Evolutionary conservation across 371 early-diverging fungal species (phyloP), one percentile per base, ranked within the genome.

Genomic region (Mortierella sp.): DNA sequence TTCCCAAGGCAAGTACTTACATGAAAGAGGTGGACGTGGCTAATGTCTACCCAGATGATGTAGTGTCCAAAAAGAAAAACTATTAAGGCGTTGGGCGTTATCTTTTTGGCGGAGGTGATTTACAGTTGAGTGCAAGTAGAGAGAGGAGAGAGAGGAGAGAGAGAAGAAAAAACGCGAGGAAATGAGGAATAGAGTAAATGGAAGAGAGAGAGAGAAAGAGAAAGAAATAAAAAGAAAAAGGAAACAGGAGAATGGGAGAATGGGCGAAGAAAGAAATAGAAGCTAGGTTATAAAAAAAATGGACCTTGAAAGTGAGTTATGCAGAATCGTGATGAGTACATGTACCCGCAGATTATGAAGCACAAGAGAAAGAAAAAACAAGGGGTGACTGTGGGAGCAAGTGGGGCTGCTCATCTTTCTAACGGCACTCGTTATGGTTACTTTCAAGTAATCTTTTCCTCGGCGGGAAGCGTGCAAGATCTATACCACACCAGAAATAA

Each of bases 331-430:
- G 10, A 52, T 28, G 35, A 35, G 35, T 8, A 28, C 12, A 22
- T 55, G 30, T 24, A 64, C 66, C 9, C 52, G 39, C 65, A 66
- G 57, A 24, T 2, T 22, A 66, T 55, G 66, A 49, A 55, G 37
- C 37, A 60, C 55, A 14, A 52, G 28, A 28, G 24, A 6, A 57
- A 57, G 26, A 6, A 57, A 57, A 37, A 60, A 60, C 22, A 14
- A 62, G 55, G 49, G 54, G 71, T 16, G 45, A 58, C 24, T 26
- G 57, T 22, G 40, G 51, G 45, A 18, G 58, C 26, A n/a, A 45
- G 39, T 37, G 35, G 57, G 57, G 10, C 2, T 43, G 14, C 16
- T 43, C 16, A 43, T 3, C 16, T 43, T 52, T 52, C 52, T n/a
- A n/a, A 52, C 8, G 24, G 52, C 52, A 52, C 52, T 24, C 24